A percentile compares a stretch with the other conserved stretches of the same genome.
Evolutionary conservation across 2,329 filamentous ascomycete species (phyloP).

Genomic region (Xylaria sp.): DNA sequence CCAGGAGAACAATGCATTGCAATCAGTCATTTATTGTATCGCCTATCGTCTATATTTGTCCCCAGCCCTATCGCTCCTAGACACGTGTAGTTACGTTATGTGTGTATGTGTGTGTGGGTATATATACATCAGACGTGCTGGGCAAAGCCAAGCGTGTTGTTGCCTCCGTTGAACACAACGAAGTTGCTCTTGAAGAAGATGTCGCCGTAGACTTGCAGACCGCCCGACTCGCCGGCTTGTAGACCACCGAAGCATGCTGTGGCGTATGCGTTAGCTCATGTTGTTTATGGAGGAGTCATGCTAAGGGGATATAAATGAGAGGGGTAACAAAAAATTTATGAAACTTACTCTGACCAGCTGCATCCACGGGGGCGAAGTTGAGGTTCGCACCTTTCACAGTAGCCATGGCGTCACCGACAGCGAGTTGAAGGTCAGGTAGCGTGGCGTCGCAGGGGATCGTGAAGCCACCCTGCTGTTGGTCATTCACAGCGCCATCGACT

Average conservation of each 20-base stretch:
- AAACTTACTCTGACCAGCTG: conserved; percentile 59
- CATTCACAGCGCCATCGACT: conserved; percentile 57
- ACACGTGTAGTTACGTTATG: not conserved
- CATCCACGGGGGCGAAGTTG: conserved; percentile 63
- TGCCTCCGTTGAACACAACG: conserved; percentile 67
- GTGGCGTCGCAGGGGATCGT: conserved; percentile 59
- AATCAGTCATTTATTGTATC: not conserved
- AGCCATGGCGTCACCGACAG: conserved; percentile 68
- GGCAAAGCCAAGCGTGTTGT: conserved; percentile 65
- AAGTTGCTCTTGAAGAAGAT: conserved; percentile 72
- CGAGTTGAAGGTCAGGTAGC: conserved; percentile 63
- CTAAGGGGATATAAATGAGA: not conserved
- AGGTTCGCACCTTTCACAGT: conserved; percentile 64
- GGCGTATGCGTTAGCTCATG: conserved; percentile 16
- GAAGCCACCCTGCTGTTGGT: conserved; percentile 56
- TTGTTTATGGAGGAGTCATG: not conserved
- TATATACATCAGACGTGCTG: conserved; percentile 60
- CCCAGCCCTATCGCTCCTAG: not conserved
- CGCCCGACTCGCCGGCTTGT: conserved; percentile 64
- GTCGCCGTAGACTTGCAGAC: conserved; percentile 71
- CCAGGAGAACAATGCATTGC: not conserved
- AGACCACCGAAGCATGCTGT: conserved; percentile 74
- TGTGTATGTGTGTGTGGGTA: not conserved
- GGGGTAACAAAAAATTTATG: not conserved
- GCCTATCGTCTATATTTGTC: conserved; percentile 1